Percentiles rank a stretch among this genome's conserved stretches.
Conservation (phyloP, 768 basidiomycete genomes). For the Mycena vitilis region DNA sequence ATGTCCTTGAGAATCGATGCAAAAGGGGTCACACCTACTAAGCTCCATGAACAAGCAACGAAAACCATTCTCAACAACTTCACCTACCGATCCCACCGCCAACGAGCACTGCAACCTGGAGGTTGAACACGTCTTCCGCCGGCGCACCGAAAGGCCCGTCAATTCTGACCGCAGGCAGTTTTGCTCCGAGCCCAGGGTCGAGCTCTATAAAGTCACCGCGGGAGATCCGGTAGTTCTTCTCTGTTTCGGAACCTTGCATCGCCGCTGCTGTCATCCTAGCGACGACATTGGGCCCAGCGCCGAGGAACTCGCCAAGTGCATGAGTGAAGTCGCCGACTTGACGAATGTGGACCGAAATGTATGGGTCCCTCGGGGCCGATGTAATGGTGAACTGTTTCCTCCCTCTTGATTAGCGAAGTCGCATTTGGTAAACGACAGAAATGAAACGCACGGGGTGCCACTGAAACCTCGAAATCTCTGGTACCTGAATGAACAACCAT, state of each 20-base stretch:
- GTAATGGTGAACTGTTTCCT: constrained; percentile 86
- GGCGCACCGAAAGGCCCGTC: constrained; percentile 96
- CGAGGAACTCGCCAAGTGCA: constrained; percentile 86
- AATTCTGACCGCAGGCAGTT: constrained; percentile 75
- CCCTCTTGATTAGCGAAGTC: not conserved
- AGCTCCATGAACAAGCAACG: not conserved
- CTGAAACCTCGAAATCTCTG: constrained; percentile 84
- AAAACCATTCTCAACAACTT: constrained; percentile 32
- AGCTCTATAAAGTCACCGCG: constrained; percentile 88
- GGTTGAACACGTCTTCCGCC: constrained; percentile 88
- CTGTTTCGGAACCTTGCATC: constrained; percentile 79
- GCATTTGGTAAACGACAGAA: not conserved
- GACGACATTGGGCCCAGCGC: constrained; percentile 82
- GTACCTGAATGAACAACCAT: constrained; percentile 92
- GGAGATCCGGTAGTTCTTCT: constrained; percentile 54
- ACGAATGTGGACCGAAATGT: constrained; percentile 91
- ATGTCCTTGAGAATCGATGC: constrained; percentile 84
- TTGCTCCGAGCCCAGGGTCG: constrained; percentile 61
- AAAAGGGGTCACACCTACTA: constrained; percentile 53
- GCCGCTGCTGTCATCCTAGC: constrained; percentile 81
- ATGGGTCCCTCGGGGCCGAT: constrained; percentile 93
- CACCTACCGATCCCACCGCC: constrained; percentile 88
- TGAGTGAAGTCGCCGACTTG: constrained; percentile 93
- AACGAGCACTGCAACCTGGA: constrained; percentile 88
- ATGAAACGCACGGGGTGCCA: constrained; percentile 88